phyloP scores from a whole-genome alignment of 164 flowering plant species.

The Houttuynia cordata region DNA sequence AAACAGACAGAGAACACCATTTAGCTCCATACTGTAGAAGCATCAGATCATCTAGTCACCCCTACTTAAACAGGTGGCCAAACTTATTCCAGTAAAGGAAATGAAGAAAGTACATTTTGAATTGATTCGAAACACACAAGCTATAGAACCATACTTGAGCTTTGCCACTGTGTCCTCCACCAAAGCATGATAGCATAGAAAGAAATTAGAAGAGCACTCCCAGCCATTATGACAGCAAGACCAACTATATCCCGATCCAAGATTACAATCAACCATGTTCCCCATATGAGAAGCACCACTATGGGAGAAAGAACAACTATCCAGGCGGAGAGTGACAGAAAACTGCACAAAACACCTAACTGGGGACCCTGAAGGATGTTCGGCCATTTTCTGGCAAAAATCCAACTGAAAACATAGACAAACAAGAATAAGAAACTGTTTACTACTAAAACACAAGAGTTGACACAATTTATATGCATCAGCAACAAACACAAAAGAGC shows the following conservation, averaged over 20 bases:
- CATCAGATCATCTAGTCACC: background rate
- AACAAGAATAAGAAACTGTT: background rate
- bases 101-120: background rate
- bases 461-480: background rate
- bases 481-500: background rate
- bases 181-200: constrained; percentile 97
- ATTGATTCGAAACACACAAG: background rate
- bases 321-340: constrained; percentile 71
- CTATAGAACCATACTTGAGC: constrained; percentile 74
- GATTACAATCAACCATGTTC: constrained; percentile 65
- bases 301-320: constrained; percentile 70
- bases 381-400: constrained; percentile 98
- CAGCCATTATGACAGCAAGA: constrained; percentile 94
- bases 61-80: background rate
- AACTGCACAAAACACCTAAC: constrained; percentile 55
- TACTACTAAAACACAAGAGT: background rate
- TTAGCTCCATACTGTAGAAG: background rate
- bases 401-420: constrained; percentile 57
- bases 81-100: background rate
- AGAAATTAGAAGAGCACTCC: constrained; percentile 80
- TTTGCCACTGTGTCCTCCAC: constrained; percentile 99
- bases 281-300: constrained; percentile 70
- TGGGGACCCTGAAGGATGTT: constrained; percentile 63
- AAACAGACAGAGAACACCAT: background rate
- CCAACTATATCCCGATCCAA: constrained; percentile 81